Conservation (phyloP, 352 stramenopile genomes). For the Pythium insidiosum region DNA sequence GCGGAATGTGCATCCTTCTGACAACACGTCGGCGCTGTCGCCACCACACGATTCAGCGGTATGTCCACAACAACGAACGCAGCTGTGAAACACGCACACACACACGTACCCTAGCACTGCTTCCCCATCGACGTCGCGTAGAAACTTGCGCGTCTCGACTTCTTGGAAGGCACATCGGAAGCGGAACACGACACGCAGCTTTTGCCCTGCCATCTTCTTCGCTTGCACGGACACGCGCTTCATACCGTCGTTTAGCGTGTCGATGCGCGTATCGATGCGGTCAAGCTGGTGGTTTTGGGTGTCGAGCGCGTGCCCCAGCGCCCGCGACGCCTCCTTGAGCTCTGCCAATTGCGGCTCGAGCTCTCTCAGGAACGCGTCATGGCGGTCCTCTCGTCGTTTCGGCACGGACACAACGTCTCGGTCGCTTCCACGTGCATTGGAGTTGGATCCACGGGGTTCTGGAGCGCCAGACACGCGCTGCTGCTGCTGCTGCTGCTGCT, state of each 20-base stretch:
- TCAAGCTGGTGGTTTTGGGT: conserved; percentile 57
- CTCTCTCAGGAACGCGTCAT: conserved; percentile 38
- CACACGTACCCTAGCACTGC: conserved; percentile 40
- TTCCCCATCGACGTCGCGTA: conserved; percentile 54
- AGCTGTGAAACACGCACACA: no score
- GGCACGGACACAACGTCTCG: no score
- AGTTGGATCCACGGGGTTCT: no score
- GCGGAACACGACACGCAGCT: conserved; percentile 28
- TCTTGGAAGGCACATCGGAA: conserved; percentile 78
- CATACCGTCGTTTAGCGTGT: conserved; percentile 57
- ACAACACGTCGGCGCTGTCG: conserved; percentile 59
- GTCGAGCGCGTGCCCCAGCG: conserved; percentile 48
- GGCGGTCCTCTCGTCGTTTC: conserved; percentile 11
- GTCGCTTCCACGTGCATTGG: no score
- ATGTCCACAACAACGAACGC: no score
- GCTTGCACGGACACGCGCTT: conserved; percentile 60
- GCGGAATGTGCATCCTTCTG: conserved; percentile 57
- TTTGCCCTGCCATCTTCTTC: conserved; percentile 35
- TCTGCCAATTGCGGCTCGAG: conserved; percentile 50
- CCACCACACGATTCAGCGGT: no score
- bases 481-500: neutral
- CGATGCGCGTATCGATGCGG: conserved; percentile 53
- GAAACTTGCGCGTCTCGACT: conserved; percentile 31
- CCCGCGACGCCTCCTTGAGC: conserved; percentile 59
- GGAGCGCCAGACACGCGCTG: neutral